Conservation (phyloP, 176 grass and related monocot genomes). For the Pontederia paniculata region DNA sequence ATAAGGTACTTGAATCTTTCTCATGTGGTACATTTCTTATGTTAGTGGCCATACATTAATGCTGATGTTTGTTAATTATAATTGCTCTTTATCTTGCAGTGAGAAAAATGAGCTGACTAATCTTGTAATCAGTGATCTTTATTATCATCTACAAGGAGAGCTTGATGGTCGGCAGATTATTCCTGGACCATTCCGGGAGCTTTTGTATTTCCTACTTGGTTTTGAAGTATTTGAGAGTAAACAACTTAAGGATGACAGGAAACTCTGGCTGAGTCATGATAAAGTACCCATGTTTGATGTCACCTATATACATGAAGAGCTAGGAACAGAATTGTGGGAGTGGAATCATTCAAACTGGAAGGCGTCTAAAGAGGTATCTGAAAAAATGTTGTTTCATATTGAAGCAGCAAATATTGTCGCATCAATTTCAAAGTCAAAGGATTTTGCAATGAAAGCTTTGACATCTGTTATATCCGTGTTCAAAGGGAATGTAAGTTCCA, state of each 20-base stretch:
- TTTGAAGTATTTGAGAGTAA: conserved; percentile 59
- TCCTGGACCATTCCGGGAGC: conserved; percentile 70
- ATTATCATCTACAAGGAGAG: conserved; percentile 55
- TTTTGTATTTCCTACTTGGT: conserved; percentile 55
- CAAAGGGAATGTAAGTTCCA: conserved; percentile 54
- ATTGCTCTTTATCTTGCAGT: conserved; percentile 26
- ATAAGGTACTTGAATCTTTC: background rate
- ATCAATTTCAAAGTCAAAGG: conserved; percentile 47
- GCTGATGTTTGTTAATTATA: background rate
- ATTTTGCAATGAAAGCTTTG: conserved; percentile 51
- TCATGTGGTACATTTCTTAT: background rate
- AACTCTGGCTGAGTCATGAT: conserved; percentile 14
- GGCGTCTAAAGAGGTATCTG: conserved; percentile 42
- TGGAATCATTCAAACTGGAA: conserved; percentile 64
- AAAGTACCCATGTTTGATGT: conserved; percentile 42
- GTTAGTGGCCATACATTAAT: background rate
- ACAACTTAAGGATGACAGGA: conserved; percentile 20
- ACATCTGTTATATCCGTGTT: conserved; percentile 54
- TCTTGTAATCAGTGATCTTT: conserved; percentile 62
- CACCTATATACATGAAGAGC: conserved; percentile 32
- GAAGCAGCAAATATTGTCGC: conserved; percentile 46
- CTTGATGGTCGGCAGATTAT: conserved; percentile 63
- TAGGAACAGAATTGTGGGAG: conserved; percentile 59
- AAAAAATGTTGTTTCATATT: conserved; percentile 62
- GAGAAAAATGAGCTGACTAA: conserved; percentile 33